Evolutionary conservation across 2,329 filamentous ascomycete species (phyloP).

Genomic region (Proliferodiscus dingleyae): DNA sequence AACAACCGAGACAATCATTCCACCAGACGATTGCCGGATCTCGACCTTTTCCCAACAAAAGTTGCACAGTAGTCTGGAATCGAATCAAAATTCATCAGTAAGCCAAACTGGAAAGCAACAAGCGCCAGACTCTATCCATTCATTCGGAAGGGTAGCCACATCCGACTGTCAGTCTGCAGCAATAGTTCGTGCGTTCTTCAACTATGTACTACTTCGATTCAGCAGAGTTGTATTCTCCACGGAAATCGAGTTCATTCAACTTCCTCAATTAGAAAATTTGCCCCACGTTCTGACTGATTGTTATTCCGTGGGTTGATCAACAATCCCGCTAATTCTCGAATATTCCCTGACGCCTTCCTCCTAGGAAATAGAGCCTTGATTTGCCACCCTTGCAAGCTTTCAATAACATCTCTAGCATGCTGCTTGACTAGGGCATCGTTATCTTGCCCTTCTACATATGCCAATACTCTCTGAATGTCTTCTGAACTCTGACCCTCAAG

Average conservation of each 20-base stretch:
- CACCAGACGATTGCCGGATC: no score
- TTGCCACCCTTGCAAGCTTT: slow-evolving; percentile 60
- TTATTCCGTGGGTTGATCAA: slow-evolving; percentile 33
- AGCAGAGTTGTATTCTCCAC: no score
- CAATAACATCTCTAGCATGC: slow-evolving; percentile 62
- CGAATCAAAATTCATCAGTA: no score
- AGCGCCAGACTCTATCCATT: no score
- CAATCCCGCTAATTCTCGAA: slow-evolving; percentile 40
- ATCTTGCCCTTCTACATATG: slow-evolving; percentile 62
- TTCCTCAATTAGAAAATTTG: slow-evolving; percentile 51
- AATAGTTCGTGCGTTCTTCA: no score
- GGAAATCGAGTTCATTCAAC: slow-evolving; percentile 44
- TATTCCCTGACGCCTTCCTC: slow-evolving; percentile 17
- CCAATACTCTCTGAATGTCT: slow-evolving; percentile 57
- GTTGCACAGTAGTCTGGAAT: no score
- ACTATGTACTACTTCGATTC: no score
- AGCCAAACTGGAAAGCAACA: no score
- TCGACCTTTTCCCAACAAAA: no score
- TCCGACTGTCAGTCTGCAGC: no score
- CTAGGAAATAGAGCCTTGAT: slow-evolving; percentile 38
- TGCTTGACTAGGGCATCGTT: slow-evolving; percentile 63
- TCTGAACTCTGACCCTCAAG: slow-evolving; percentile 50
- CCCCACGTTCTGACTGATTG: slow-evolving; percentile 5
- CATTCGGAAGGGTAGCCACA: no score
- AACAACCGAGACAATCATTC: no score